Base-by-base conservation (phyloP, 2,329 filamentous ascomycete species). In the Didymella keratinophila region DNA sequence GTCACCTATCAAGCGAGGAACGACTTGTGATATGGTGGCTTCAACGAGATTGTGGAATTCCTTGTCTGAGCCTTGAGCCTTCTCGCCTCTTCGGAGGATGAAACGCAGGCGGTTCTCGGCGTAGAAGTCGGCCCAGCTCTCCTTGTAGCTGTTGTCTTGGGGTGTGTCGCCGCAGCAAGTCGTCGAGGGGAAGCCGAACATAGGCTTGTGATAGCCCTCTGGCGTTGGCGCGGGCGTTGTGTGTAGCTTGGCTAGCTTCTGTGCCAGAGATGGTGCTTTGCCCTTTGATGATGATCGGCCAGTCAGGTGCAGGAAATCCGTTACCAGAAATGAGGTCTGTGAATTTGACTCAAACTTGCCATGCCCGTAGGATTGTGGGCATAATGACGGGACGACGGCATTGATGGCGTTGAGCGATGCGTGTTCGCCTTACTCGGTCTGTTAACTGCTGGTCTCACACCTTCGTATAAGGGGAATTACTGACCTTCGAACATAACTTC, bases 141-240 rank as follows among this genome's bases (percentile, higher is more conserved):
- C 78, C 46, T 82, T 84, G 79, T 85, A 96, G 0, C 79, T 79
- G 72, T 97, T 98, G 46, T 92, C 86, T 78, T 97, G 94, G 39
- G 84, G 84, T 8, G 92, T 95, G 44, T 91, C 86, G 2, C 93
- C 93, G 76, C 94, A 97, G 77, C 91, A 97, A 0, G 93, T 97
- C 0, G 89, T 80, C 0, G 89, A 88, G 0, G 91, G 90, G 71
- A 97, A 97, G 2, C 94, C 94, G 66, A 94, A 97, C 77, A 87
- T 81, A 2, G 87, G 86, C 36, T 71, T 81, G 1, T 83, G 77
- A 63, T 85, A 82, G 20, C 86, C 86, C 11, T 84, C 75, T 1
- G 88, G 88, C 0, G 82, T 75, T 0, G 91, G 90, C 0, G 90
- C 91, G 0, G 89, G 86, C 0, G 88, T 92, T 2, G 85, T 88